Evolutionary conservation across 306 rosid genomes (phyloP), one percentile per base, ranked within the genome.

Genomic region (Cicer arietinum): DNA sequence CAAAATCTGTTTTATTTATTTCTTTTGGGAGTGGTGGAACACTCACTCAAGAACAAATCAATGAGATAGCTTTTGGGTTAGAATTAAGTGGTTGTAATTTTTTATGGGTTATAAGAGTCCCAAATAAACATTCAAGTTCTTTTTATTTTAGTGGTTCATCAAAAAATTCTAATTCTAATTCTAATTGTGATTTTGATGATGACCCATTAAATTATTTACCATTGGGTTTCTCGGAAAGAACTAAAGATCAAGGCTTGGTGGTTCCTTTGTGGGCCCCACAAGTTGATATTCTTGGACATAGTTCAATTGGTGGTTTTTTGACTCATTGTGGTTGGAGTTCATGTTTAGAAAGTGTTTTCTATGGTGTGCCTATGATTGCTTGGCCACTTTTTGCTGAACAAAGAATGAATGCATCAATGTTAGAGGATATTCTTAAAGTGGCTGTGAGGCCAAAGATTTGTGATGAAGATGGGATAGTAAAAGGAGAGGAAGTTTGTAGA

Each of bases 281-380:
- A 10, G 25, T 42, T 6, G 7, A 30, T 6, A 60, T 74, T 4
- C 61, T 90, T 3, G 82, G 90, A 9, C 88, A 85, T 22, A 57
- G 61, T 12, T 65, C 89, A 20, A 25, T 79, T 7, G 92, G 89
- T 17, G 95, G 78, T 42, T 90, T 90, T 78, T 52, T 90, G 63
- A 88, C 95, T 0, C 95, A 89, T 13, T 89, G 94, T 42, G 94
- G 94, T 7, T 89, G 91, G 94, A 89, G 87, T 74, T 90, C 94
- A 18, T 82, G 84, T 0, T 40, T 88, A 0, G 95, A 90, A 72
- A 87, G 75, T 3, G 66, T 84, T n/a, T 66, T 82, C 46, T 67
- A 73, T 6, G 89, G 92, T 20, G 59, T 88, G 41, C 92, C 92
- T 30, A 53, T 88, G 83, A 83, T 90, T 41, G 84, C 90, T 6